These are phyloP conservation scores for Monsonia emarginata DNA, from an alignment of 441 rosid species.

Conservation along the genomic window DNA sequence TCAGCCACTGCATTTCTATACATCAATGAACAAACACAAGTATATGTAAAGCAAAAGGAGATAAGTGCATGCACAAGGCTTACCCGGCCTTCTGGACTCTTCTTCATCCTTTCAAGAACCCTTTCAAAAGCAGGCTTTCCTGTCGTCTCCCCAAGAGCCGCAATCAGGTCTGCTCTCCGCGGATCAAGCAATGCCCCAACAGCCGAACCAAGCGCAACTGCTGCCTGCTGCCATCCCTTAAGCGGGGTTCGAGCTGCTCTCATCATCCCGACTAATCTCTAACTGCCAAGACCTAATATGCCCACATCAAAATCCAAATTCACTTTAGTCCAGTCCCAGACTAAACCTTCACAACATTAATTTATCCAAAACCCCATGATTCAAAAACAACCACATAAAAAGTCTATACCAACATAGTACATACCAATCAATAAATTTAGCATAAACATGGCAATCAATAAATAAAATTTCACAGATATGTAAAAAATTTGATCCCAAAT, in stretches of 20 bases:
- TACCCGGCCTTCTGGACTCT: constrained; percentile 64
- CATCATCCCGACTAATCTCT: constrained; percentile 21
- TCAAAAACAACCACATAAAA: too few species aligned
- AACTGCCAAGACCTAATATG: neutral
- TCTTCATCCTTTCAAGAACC: constrained; percentile 75
- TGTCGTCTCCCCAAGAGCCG: constrained; percentile 81
- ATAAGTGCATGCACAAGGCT: constrained; percentile 17
- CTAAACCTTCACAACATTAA: neutral
- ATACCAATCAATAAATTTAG: too few species aligned
- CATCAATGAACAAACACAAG: neutral
- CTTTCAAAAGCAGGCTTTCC: constrained; percentile 79
- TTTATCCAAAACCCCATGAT: neutral
- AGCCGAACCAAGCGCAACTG: constrained; percentile 80
- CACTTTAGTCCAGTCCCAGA: neutral
- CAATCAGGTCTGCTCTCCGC: constrained; percentile 78
- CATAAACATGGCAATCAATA: too few species aligned
- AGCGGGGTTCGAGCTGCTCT: constrained; percentile 45
- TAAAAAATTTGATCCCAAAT: too few species aligned
- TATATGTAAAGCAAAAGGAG: neutral
- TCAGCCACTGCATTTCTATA: neutral
- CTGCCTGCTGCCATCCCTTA: constrained; percentile 83
- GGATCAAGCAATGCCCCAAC: constrained; percentile 72
- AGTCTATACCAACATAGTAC: too few species aligned
- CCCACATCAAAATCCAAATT: neutral
- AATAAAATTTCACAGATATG: too few species aligned